Percentiles rank a stretch among this genome's conserved stretches.
phyloP scores from a whole-genome alignment of 139 green algal genomes.

The Volvox reticuliferus region DNA sequence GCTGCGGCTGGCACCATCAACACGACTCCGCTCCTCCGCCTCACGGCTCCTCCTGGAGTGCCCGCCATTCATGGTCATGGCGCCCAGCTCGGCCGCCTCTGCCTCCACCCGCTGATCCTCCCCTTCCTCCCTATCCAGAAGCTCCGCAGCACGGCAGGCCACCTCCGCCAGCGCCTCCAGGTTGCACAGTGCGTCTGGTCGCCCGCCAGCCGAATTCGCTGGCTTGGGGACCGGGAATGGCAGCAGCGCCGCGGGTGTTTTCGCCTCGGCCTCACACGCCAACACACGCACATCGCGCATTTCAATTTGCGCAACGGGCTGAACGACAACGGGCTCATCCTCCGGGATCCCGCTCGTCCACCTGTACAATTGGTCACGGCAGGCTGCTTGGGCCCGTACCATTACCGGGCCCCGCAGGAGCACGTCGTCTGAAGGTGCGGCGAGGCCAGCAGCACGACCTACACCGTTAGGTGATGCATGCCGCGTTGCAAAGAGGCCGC shows the following conservation, averaged over 20 bases:
- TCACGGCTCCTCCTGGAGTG: neutral
- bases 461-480: neutral
- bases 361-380: neutral
- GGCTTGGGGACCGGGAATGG: neutral
- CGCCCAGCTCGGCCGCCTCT: neutral
- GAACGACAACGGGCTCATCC: neutral
- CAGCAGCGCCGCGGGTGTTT: neutral
- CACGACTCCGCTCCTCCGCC: neutral
- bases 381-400: too few relatives aligned
- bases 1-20: neutral
- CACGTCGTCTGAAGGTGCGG: neutral
- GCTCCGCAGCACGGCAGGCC: neutral
- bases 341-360: neutral
- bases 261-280: too few relatives aligned
- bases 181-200: neutral
- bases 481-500: neutral
- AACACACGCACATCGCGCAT: neutral
- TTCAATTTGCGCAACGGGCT: neutral
- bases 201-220: neutral
- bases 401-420: neutral
- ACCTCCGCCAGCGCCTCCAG: neutral
- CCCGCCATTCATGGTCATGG: neutral
- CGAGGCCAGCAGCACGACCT: neutral
- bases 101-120: neutral
- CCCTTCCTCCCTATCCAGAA: neutral